phyloP scores from a whole-genome alignment of 2,329 filamentous ascomycete species.

The Trichoderma asperellum region DNA sequence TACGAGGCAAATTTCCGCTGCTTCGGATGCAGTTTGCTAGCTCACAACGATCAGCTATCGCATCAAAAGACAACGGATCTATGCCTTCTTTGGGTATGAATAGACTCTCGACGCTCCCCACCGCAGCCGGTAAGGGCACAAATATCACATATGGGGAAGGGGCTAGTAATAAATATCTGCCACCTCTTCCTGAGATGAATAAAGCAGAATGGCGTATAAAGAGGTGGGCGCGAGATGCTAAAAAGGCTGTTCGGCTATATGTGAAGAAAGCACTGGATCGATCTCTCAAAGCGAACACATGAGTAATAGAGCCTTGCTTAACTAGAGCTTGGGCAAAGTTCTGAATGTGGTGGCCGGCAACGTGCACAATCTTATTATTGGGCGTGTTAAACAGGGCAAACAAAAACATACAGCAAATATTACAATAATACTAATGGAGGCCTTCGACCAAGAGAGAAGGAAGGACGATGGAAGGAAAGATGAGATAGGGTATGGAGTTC shows the following conservation, averaged over 20 bases:
- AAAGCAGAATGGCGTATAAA: slow-evolving; percentile 38
- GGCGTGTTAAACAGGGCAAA: slow-evolving; percentile 30
- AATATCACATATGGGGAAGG: neutral
- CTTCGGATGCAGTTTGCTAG: slow-evolving; percentile 37
- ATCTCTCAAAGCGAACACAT: slow-evolving; percentile 33
- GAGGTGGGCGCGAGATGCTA: slow-evolving; percentile 43
- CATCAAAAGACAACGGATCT: neutral
- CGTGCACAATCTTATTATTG: slow-evolving; percentile 10
- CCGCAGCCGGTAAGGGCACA: neutral
- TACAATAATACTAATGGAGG: neutral
- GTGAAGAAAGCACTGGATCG: slow-evolving; percentile 42
- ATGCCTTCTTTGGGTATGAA: neutral
- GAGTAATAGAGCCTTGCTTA: slow-evolving; percentile 13
- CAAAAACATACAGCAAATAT: neutral
- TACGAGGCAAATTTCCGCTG: slow-evolving; percentile 40
- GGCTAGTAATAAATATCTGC: slow-evolving; percentile 14
- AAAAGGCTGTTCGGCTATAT: slow-evolving; percentile 40
- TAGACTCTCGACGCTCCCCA: neutral
- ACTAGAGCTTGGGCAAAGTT: neutral
- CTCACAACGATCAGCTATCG: slow-evolving; percentile 3
- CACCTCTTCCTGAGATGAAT: slow-evolving; percentile 30
- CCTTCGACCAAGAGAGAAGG: neutral
- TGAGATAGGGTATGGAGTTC: neutral
- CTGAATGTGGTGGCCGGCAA: slow-evolving; percentile 18
- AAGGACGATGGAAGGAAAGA: neutral